Base-by-base conservation (phyloP, 2,329 filamentous ascomycete genomes). In the Leptosphaerulina australis region DNA sequence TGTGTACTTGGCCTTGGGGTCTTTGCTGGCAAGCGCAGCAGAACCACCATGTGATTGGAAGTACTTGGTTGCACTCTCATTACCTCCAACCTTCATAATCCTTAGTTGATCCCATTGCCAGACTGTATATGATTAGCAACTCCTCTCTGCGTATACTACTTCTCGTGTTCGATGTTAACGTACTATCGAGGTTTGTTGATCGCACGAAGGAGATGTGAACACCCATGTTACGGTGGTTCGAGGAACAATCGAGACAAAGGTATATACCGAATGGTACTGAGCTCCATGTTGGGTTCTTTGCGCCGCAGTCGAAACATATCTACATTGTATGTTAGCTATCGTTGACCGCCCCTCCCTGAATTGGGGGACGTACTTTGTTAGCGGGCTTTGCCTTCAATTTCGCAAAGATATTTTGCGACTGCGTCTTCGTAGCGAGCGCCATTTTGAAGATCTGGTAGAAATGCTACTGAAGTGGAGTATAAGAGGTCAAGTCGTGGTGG, bases 21-120 rank as follows among this genome's bases (percentile, higher is more conserved):
- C 94, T 76, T 97, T 97, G 83, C 91, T 97, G 63, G 91, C 91
- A 55, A 99, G 83, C 46, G 93, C 93, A 39, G 93, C 92, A 30
- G 90, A 92, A 55, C 94, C 94, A 58, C 94, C 94, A 72, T 99
- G 94, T 64, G 91, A 88, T 77, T 97, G 92, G 80, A 97, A 99
- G 80, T 91, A 99, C 77, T 96, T 97, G 68, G 92, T 97, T 38
- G 94, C 94, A 50, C 91, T 96, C 77, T 97, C 93, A 70, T 99
- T 99, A 50, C 94, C 94, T 60, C 94, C 94, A 12, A 97, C 91
- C 78, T 99, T 99, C 93, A 99, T 97, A 50, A 93, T 77, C 43
- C 94, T 89, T 53, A 99, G 83, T 74, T 99, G 94, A 63, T 97
- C 91, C 94, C 94, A 99, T 88, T 97, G 91, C 94, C 94, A 99